Evolutionary conservation across 148 eudicot species (phyloP).

Genomic region (Polygonum aviculare): DNA sequence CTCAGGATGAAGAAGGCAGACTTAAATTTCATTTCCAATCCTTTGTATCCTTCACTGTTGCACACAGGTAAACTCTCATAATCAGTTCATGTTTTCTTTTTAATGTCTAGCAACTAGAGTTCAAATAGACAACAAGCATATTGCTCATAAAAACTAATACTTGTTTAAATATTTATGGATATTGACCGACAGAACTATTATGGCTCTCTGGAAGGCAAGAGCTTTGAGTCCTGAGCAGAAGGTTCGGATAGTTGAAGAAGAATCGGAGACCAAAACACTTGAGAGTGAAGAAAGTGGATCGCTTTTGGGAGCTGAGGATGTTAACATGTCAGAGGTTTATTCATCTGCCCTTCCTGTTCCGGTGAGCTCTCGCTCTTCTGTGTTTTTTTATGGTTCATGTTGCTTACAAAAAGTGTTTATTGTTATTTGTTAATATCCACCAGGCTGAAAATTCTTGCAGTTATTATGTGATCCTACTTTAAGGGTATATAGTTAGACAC

Average conservation of each 20-base stretch:
- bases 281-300: constrained; percentile 73
- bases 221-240: constrained; percentile 91
- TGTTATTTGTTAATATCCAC: too few relatives aligned
- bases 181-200: constrained; percentile 57
- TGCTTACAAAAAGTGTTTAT: too few relatives aligned
- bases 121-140: not conserved
- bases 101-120: not conserved
- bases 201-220: constrained; percentile 91
- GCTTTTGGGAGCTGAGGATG: constrained; percentile 65
- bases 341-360: constrained; percentile 63
- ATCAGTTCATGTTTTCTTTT: constrained; percentile 2
- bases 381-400: not conserved
- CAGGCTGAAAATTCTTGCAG: not conserved
- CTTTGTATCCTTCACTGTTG: constrained; percentile 76
- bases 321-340: constrained; percentile 62
- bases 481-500: too few relatives aligned
- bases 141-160: not conserved
- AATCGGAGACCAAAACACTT: constrained; percentile 52
- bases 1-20: constrained; percentile 81
- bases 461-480: too few relatives aligned
- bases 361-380: constrained; percentile 35
- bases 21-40: constrained; percentile 89
- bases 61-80: constrained; percentile 54
- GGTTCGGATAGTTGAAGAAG: constrained; percentile 78
- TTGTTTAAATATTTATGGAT: constrained; percentile 7